Evolutionary conservation across 2,329 filamentous ascomycete genomes (phyloP).

Genomic region (Claviceps maximensis): DNA sequence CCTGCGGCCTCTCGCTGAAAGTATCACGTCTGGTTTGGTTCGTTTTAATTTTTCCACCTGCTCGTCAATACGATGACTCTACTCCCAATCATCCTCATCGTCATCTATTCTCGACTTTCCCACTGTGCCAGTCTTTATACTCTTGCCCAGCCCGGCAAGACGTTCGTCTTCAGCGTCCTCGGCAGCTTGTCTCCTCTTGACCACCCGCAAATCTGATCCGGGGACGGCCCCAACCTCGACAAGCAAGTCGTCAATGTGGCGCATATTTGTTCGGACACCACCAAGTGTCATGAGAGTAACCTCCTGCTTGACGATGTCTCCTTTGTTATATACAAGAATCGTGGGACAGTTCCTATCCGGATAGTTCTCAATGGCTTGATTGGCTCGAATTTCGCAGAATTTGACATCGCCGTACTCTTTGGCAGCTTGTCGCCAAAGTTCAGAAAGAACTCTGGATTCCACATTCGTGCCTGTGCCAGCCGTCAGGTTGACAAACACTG

Average conservation of each 20-base stretch:
- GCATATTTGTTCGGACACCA: conserved; percentile 56
- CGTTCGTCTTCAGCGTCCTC: conserved; percentile 49
- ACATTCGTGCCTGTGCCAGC: conserved; percentile 66
- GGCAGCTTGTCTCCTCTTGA: conserved; percentile 45
- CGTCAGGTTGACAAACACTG: conserved; percentile 68
- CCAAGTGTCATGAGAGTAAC: conserved; percentile 75
- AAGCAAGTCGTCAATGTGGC: conserved; percentile 68
- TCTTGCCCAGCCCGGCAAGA: conserved; percentile 26
- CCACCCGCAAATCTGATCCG: conserved; percentile 64
- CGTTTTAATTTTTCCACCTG: neutral
- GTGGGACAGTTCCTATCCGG: conserved; percentile 92
- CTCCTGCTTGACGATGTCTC: conserved; percentile 81
- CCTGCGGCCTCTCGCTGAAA: neutral
- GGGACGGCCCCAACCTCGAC: conserved; percentile 71
- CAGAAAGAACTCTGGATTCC: conserved; percentile 70
- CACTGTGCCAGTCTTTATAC: conserved; percentile 37
- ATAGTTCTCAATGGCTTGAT: conserved; percentile 92
- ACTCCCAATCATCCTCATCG: conserved; percentile 50
- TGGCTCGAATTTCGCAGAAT: conserved; percentile 88
- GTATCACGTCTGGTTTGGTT: neutral
- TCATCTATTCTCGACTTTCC: conserved; percentile 28
- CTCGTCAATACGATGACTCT: conserved; percentile 16
- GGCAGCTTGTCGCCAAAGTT: conserved; percentile 78
- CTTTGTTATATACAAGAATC: conserved; percentile 81
- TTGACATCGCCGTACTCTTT: conserved; percentile 85